Evolutionary conservation across 1,284 basidiomycete genomes (phyloP).

Genomic region (Ganoderma lucidum): DNA sequence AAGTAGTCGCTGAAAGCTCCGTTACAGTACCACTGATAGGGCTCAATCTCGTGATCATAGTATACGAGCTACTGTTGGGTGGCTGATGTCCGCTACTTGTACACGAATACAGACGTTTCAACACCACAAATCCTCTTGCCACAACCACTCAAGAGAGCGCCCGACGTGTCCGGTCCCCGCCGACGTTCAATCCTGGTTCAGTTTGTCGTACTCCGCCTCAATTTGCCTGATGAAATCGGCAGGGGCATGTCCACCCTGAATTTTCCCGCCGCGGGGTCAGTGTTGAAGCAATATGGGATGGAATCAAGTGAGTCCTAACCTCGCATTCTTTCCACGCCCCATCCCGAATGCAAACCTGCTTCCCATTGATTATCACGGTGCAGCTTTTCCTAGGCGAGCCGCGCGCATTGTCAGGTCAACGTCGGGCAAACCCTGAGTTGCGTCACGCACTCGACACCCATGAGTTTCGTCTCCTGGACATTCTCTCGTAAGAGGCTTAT

Average conservation of each 20-base stretch:
- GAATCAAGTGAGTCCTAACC: slow-evolving; percentile 55
- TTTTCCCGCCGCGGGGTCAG: slow-evolving; percentile 9
- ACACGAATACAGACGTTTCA: slow-evolving; percentile 20
- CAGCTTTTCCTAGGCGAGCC: slow-evolving; percentile 73
- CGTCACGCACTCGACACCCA: slow-evolving; percentile 63
- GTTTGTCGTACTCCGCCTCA: slow-evolving; percentile 71
- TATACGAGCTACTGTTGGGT: slow-evolving; percentile 82
- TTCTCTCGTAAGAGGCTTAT: slow-evolving; percentile 68
- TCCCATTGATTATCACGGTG: slow-evolving; percentile 79
- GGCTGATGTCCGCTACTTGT: slow-evolving; percentile 35
- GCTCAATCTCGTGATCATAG: slow-evolving; percentile 82
- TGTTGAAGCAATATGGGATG: not conserved
- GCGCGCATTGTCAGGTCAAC: slow-evolving; percentile 18
- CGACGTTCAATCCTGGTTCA: slow-evolving; percentile 52
- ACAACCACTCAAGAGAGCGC: not conserved
- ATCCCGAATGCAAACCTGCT: slow-evolving; percentile 80
- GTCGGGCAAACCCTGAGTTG: not conserved
- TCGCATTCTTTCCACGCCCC: slow-evolving; percentile 85
- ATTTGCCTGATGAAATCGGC: slow-evolving; percentile 84
- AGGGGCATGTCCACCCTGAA: slow-evolving; percentile 76
- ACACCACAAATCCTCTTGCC: not conserved
- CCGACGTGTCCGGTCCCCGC: not conserved
- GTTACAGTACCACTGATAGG: slow-evolving; percentile 85
- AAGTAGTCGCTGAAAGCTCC: not conserved
- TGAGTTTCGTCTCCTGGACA: slow-evolving; percentile 52